Percentiles rank a stretch among this genome's conserved stretches.
Evolutionary conservation across 345 rosid genomes (phyloP).

Genomic region (Odontarrhena argentea): DNA sequence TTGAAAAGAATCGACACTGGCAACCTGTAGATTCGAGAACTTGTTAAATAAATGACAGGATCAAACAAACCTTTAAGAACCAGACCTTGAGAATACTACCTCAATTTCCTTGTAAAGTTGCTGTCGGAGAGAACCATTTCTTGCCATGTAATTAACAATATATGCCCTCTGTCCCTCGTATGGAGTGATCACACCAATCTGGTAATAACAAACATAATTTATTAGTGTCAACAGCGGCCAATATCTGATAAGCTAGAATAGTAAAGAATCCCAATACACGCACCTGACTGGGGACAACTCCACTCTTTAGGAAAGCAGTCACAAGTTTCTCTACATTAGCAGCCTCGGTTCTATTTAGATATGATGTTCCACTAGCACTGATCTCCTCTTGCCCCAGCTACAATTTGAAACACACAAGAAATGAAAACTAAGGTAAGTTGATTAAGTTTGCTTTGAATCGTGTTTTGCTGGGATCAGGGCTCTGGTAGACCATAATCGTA

Average conservation of each 20-base stretch:
- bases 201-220: constrained; percentile 27
- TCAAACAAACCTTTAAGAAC: background rate
- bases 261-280: constrained; percentile 10
- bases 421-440: constrained; percentile 14
- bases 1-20: constrained; percentile 99
- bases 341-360: constrained; percentile 97
- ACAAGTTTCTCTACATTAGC: constrained; percentile 99
- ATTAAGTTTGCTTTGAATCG: background rate
- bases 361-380: constrained; percentile 98
- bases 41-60: constrained; percentile 26
- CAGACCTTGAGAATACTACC: constrained; percentile 46
- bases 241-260: constrained; percentile 2
- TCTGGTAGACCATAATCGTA: constrained; percentile 13
- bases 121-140: constrained; percentile 97
- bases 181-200: constrained; percentile 99
- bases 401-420: constrained; percentile 35
- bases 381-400: constrained; percentile 99
- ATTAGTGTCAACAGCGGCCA: constrained; percentile 12
- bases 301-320: constrained; percentile 95
- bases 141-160: constrained; percentile 96
- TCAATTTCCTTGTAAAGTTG: constrained; percentile 99
- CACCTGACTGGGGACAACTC: constrained; percentile 97
- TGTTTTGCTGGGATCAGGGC: background rate
- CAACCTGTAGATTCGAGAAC: constrained; percentile 43
- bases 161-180: constrained; percentile 99